These are phyloP conservation scores for Solanum ahanhuiri DNA, from an alignment of 257 asterid species.

Conservation along the genomic window DNA sequence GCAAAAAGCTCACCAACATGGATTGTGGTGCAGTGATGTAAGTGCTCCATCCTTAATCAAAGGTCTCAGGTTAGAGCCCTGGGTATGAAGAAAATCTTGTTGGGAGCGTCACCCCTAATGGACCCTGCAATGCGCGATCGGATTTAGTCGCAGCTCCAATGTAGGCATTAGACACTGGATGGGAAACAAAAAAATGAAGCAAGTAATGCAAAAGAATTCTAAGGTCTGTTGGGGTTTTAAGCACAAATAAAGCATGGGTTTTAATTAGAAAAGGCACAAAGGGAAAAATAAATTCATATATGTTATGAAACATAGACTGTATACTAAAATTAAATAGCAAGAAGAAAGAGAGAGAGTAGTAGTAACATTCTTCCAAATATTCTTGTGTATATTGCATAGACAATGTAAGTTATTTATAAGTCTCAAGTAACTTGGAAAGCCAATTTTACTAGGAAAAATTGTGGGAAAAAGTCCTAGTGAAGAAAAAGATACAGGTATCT, in stretches of 20 bases:
- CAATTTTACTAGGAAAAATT: neutral
- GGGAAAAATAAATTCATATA: neutral
- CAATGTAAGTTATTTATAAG: neutral
- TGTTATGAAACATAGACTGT: neutral
- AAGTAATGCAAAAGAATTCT: no score
- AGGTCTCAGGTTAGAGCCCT: neutral
- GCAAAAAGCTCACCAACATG: neutral
- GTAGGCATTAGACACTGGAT: neutral
- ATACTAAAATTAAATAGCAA: neutral
- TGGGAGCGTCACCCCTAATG: neutral
- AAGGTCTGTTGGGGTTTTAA: neutral
- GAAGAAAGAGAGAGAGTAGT: neutral
- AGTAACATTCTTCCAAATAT: neutral
- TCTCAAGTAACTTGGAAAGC: neutral
- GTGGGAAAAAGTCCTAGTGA: no score
- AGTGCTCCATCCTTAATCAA: neutral
- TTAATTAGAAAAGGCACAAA: neutral
- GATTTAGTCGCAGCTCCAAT: neutral
- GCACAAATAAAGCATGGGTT: neutral
- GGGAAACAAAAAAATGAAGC: no score
- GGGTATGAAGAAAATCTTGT: neutral
- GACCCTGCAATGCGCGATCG: neutral
- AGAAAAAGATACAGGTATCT: no score
- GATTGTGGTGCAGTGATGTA: neutral
- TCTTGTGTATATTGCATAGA: neutral